Evolutionary conservation across 2,329 filamentous ascomycete species (phyloP), one percentile per base, ranked within the genome.

Genomic region (Penicillium janthinellum): DNA sequence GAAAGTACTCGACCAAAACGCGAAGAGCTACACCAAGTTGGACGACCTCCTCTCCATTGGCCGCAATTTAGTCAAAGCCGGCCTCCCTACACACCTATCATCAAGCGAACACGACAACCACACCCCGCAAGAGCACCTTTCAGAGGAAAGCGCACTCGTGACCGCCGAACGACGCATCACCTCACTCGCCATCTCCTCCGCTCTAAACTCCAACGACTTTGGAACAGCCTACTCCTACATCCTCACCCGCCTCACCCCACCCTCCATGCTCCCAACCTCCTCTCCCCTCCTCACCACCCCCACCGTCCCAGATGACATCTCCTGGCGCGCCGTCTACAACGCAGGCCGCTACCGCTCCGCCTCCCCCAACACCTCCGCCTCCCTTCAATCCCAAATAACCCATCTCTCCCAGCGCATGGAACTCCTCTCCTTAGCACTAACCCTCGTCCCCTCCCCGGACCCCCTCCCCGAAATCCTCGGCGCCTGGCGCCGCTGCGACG

Each of bases 201-300:
- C 79, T n/a, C 70, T 81, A 4, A 62, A 69, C 47, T 71, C 74
- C 31, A 69, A 79, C 62, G 79, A 81, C 61, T 81, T 81, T 57
- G 85, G 87, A 63, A 89, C 86, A 1, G 86, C 86, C 7, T 88
- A 89, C 71, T 88, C 86, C 5, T 88, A 88, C 70, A 84, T 88
- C 51, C 80, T 87, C 54, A 88, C 85, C 48, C 81, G 85, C 47
- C 78, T 89, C 10, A 72, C 77, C 12, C 74, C 72, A 20, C 67
- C 70, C 52, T 73, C 76, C 31, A 66, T 68, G 71, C 65, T 73
- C 53, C 64, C 73, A 47, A 72, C 62, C 20, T 64, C 73, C 34
- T 63, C 73, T 4, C 60, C 67, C 5, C 60, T 63, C 35, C 57
- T 66, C 55, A 65, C 67, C 12, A 74, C 76, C 39, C 57, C 70